Base-by-base conservation (phyloP, 2,329 filamentous ascomycete genomes). In the Mycosphaerella sp. region DNA sequence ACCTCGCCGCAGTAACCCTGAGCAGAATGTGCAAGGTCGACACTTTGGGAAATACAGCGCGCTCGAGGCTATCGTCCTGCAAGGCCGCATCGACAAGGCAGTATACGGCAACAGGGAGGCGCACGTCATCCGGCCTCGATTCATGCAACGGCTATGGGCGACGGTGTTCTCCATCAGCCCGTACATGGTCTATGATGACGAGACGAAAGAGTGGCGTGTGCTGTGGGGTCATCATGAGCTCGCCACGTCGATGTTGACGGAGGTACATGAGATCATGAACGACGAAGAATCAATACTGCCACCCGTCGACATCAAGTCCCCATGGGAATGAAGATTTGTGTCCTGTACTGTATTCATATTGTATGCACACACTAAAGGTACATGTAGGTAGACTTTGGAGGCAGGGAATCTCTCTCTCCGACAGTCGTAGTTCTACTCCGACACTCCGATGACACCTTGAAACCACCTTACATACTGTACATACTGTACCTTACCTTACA, bases 121-220 rank as follows among this genome's bases (percentile, higher is more conserved):
- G 54, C 70, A 71, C 47, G 54, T 44, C n/a, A 64, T 77, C 30
- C 75, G 68, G 1, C 54, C 63, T 9, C 68, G 71, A 8, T 71
- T 68, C 50, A 76, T 78, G 75, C 64, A 64, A 46, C 66, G 73
- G 28, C 54, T 77, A 13, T 78, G 74, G 66, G 57, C 62, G 4
- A 63, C 62, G 18, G 60, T 77, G 6, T 70, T 75, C 45, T 54
- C 53, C 2, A 48, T 27, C n/a, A 41, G 45, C 28, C 45, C 45
- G n/a, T 48, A 48, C 8, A 48, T 48, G 45, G 14, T 41, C 16
- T 27, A 41, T 36, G 36, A 48, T 10, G 32, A 16, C 13, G 37
- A 21, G 16, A 32, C 27, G n/a, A 34, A 48, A 13, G 21, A 41
- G 27, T 48, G 45, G 45, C 21, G 28, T 17, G 45, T 48, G 12